phyloP scores from a whole-genome alignment of 148 eudicot species.

The Chenopodium album region DNA sequence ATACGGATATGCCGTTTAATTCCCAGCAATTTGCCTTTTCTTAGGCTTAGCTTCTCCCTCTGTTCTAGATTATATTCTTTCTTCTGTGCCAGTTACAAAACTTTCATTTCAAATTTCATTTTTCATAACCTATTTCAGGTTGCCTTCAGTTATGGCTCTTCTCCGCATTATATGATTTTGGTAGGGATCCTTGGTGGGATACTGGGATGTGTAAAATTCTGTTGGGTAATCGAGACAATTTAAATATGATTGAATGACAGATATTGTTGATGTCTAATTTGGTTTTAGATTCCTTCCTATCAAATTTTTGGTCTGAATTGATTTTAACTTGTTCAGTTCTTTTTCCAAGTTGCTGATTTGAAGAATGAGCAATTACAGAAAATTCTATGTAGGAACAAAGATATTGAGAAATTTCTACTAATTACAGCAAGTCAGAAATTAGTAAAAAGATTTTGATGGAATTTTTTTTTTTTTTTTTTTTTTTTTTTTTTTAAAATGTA shows the following conservation, averaged over 20 bases:
- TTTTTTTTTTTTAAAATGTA: neutral
- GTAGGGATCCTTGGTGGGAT: neutral
- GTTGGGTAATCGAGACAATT: neutral
- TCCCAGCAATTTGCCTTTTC: neutral
- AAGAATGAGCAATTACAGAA: neutral
- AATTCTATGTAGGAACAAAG: neutral
- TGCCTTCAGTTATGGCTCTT: neutral
- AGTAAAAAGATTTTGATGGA: neutral
- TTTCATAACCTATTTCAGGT: neutral
- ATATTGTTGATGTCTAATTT: neutral
- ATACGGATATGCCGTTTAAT: neutral
- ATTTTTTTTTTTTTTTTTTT: neutral
- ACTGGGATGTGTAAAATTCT: neutral
- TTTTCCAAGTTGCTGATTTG: neutral
- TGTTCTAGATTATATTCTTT: neutral
- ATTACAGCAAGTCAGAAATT: neutral
- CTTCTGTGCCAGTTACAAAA: neutral
- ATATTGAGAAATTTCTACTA: neutral
- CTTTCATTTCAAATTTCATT: neutral
- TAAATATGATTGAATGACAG: neutral
- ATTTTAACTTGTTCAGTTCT: neutral
- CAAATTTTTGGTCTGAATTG: neutral
- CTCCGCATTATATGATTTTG: neutral
- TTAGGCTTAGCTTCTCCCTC: neutral
- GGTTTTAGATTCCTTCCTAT: neutral